Evolutionary conservation across 2,329 filamentous ascomycete species (phyloP).

Genomic region (Pseudocercospora musae): DNA sequence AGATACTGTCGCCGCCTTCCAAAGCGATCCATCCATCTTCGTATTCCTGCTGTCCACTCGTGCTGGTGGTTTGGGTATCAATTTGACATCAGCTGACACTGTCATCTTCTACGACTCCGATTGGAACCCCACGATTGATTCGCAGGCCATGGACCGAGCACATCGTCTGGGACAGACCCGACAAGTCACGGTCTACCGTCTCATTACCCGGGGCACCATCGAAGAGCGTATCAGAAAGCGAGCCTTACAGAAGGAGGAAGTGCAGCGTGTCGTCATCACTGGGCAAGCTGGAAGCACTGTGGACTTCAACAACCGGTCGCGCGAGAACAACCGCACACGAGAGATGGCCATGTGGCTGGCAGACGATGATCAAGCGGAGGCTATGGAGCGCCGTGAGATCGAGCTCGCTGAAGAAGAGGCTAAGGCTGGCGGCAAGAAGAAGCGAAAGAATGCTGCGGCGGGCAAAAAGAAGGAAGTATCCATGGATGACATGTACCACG

Average conservation of each 20-base stretch:
- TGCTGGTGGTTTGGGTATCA: constrained; percentile 96
- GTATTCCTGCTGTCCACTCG: constrained; percentile 95
- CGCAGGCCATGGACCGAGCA: constrained; percentile 97
- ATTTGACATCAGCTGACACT: constrained; percentile 91
- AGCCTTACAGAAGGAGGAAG: constrained; percentile 96
- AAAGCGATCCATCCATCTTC: constrained; percentile 90
- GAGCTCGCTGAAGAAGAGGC: constrained; percentile 69
- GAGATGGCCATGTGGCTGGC: constrained; percentile 99
- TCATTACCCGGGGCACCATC: constrained; percentile 95
- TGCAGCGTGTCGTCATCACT: constrained; percentile 93
- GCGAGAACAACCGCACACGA: constrained; percentile 93
- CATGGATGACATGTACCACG: constrained; percentile 97
- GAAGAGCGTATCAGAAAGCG: constrained; percentile 97
- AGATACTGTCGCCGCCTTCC: constrained; percentile 95
- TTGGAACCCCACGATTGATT: constrained; percentile 99
- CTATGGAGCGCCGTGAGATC: constrained; percentile 89
- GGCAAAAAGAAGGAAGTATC: constrained; percentile 63
- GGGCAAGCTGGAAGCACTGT: constrained; percentile 68
- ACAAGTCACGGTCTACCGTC: constrained; percentile 94
- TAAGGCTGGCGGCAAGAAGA: constrained; percentile 51
- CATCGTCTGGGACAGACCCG: constrained; percentile 94
- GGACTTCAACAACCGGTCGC: constrained; percentile 84
- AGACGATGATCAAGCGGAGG: constrained; percentile 91
- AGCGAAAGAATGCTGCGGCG: constrained; percentile 46
- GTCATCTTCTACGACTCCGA: constrained; percentile 99